Percentiles rank a stretch among this genome's conserved stretches.
These are phyloP conservation scores for Boletus rubescentipes DNA, from an alignment of 768 basidiomycete genomes.

Conservation along the genomic window DNA sequence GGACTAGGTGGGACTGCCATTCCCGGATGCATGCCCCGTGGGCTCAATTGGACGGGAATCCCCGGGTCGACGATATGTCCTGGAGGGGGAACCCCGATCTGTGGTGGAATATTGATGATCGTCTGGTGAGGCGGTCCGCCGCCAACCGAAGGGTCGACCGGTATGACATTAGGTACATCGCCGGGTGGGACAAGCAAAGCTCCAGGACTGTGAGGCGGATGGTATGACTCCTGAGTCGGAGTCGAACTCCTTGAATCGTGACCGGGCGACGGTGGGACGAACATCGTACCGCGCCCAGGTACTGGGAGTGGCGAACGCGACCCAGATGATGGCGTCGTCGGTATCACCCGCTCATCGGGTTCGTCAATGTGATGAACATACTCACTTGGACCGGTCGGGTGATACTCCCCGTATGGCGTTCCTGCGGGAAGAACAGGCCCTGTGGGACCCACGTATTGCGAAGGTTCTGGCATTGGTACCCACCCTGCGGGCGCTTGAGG, in stretches of 20 bases:
- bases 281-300: conserved; percentile 11
- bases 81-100: conserved; percentile 17
- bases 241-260: conserved; percentile 25
- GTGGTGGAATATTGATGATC: conserved; percentile 21
- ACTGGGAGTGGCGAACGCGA: conserved; percentile 20
- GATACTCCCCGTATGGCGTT: conserved; percentile 8
- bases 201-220: conserved; percentile 16
- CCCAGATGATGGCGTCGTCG: conserved; percentile 19
- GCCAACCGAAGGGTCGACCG: conserved; percentile 10
- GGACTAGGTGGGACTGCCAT: conserved; percentile 1
- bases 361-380: conserved; percentile 8
- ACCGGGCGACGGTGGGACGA: conserved; percentile 13
- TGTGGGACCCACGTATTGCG: conserved; percentile 3
- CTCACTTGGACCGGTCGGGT: conserved; percentile 2
- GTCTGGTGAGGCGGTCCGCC: conserved; percentile 11
- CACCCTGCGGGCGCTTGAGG: conserved; percentile 18
- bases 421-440: conserved; percentile 41
- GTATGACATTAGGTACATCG: conserved; percentile 19
- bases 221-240: conserved; percentile 24
- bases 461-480: conserved; percentile 26
- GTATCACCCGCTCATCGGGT: conserved; percentile 22
- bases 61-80: conserved; percentile 18
- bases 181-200: conserved; percentile 10
- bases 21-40: conserved; percentile 1
- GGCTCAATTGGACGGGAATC: conserved; percentile 2